Base-by-base conservation (phyloP, 2,329 filamentous ascomycete species). In the Hypomyces perniciosus region DNA sequence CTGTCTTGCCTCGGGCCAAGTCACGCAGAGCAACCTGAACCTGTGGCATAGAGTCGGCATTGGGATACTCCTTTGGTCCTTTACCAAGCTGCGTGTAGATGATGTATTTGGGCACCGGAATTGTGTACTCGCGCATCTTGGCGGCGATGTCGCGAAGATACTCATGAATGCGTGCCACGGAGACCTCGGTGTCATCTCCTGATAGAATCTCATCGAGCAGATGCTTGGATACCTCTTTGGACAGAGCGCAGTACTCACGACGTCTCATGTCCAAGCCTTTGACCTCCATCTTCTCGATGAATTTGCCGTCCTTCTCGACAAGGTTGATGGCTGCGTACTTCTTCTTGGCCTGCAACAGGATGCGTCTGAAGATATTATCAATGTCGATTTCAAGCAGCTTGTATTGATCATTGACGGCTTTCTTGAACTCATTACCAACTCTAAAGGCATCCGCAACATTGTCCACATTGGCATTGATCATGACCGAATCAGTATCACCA, bases 391-490 rank as follows among this genome's bases (percentile, higher is more conserved):
- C 95, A 10, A 99, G 78, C 46, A 96, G 79, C 62, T 79, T 87
- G 69, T 99, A 99, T 55, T 86, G 84, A 60, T 96, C 89, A 65
- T 99, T 99, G 71, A 99, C 93, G 27, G 89, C 83, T 61, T 84
- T 86, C 72, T 96, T 97, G 78, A 99, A 97, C 56, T 97, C 90
- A 41, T 90, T 85, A 51, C 93, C 95, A 46, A 99, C 87, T 64
- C 88, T 91, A 61, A 96, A 74, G 2, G 93, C 93, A 62, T 95
- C 90, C 31, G 88, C 83, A 30, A 97, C 87, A 58, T 88, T 95
- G 69, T 96, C 89, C 50, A 93, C 90, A 64, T 97, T 97, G 56
- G 93, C 95, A 65, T 99, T 99, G 75, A 99, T 97, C 93, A 99
- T 99, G 71, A 99, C 93, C 7, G 93, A 99, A 70, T 99, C 93